Conservation (phyloP, 164 flowering plant species). For the Chloranthus sessilifolius region DNA sequence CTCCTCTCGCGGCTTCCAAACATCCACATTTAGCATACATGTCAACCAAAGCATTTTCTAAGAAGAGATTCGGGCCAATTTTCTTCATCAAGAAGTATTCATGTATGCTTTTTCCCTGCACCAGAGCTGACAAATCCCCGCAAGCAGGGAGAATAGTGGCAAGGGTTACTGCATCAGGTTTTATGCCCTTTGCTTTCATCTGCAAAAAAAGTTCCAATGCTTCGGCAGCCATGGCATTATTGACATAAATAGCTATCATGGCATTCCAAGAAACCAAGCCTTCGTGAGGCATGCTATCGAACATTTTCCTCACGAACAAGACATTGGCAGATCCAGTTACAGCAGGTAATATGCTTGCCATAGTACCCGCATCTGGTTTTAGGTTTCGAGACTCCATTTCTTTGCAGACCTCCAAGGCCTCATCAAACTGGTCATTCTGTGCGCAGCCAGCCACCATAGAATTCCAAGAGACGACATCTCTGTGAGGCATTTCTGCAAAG, state of each 20-base stretch:
- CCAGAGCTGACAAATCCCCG: constrained; percentile 18
- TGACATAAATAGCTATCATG: constrained; percentile 12
- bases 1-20: constrained; percentile 11
- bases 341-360: constrained; percentile 15
- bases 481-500: constrained; percentile 6
- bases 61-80: constrained; percentile 10
- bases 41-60: constrained; percentile 18
- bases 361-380: constrained; percentile 17
- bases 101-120: constrained; percentile 11
- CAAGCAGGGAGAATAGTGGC: constrained; percentile 17
- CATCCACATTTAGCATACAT: constrained; percentile 19
- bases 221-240: constrained; percentile 12
- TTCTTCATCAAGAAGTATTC: constrained; percentile 5
- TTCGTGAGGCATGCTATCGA: constrained; percentile 10
- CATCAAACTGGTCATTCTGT: constrained; percentile 10
- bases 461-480: constrained; percentile 13
- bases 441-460: constrained; percentile 13
- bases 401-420: constrained; percentile 14
- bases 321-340: constrained; percentile 7
- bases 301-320: constrained; percentile 3
- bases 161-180: constrained; percentile 15
- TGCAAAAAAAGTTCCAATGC: constrained; percentile 6
- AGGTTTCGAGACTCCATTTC: constrained; percentile 7
- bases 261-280: constrained; percentile 20
- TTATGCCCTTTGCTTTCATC: constrained; percentile 8